Conservation (phyloP, 257 asterid species). For the Solanum phureja region DNA sequence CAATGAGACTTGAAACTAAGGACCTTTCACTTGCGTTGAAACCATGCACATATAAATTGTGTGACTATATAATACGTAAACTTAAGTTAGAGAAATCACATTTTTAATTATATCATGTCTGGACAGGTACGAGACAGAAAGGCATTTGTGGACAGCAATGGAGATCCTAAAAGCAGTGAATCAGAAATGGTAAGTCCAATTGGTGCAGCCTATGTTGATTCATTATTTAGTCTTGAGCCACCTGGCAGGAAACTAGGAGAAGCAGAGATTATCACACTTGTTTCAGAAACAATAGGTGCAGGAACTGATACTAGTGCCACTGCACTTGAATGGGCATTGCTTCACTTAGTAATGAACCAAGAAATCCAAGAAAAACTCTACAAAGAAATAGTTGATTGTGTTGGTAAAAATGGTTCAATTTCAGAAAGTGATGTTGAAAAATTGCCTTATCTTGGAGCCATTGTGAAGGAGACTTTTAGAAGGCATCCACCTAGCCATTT, state of each 20-base stretch:
- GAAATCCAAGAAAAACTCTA: conserved; percentile 64
- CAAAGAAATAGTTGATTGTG: conserved; percentile 49
- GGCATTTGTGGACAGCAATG: conserved; percentile 57
- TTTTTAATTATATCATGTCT: background rate
- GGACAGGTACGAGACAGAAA: conserved; percentile 33
- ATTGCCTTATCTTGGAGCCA: conserved; percentile 71
- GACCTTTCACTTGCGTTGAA: background rate
- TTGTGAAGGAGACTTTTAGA: conserved; percentile 69
- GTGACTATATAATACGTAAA: background rate
- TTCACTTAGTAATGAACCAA: conserved; percentile 56
- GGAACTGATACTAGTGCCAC: conserved; percentile 98
- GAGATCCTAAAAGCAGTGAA: conserved; percentile 3
- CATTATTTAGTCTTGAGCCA: conserved; percentile 51
- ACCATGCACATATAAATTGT: background rate
- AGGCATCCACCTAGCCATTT: conserved; percentile 91
- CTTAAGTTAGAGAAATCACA: no score
- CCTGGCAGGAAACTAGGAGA: conserved; percentile 57
- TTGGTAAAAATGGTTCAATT: conserved; percentile 48
- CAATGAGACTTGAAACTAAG: background rate
- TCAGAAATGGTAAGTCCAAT: conserved; percentile 79
- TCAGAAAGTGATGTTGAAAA: conserved; percentile 60
- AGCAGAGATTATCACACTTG: conserved; percentile 79
- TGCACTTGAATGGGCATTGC: conserved; percentile 75
- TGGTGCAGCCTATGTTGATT: conserved; percentile 90
- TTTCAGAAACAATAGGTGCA: conserved; percentile 80